These are phyloP conservation scores for Neonectria coccinea DNA, from an alignment of 2,329 filamentous ascomycete genomes.

Conservation along the genomic window DNA sequence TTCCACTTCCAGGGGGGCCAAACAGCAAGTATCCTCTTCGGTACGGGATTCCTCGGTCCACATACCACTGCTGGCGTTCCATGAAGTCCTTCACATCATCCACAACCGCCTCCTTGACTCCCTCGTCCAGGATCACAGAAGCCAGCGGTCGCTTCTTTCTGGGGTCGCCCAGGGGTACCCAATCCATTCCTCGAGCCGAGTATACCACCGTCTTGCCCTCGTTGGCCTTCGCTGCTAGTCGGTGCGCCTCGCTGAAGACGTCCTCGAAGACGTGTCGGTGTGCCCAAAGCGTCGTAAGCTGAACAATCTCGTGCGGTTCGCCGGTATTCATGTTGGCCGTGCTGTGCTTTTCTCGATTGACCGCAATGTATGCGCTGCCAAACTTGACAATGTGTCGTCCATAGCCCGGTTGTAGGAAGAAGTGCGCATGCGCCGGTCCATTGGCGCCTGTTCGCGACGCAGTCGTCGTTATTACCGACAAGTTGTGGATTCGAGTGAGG, in stretches of 20 bases:
- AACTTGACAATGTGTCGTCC: constrained; percentile 90
- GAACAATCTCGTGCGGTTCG: constrained; percentile 93
- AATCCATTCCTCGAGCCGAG: constrained; percentile 84
- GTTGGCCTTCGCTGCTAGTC: constrained; percentile 80
- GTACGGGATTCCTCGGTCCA: constrained; percentile 94
- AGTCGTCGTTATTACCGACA: constrained; percentile 69
- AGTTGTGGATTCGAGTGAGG: constrained; percentile 70
- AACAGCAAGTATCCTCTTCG: constrained; percentile 89
- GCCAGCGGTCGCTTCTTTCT: constrained; percentile 87
- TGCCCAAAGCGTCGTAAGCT: constrained; percentile 89
- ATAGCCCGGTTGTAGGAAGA: constrained; percentile 90
- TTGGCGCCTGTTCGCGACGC: constrained; percentile 69
- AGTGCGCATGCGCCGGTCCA: constrained; percentile 80
- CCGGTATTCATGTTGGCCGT: constrained; percentile 86
- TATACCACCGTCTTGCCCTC: constrained; percentile 96
- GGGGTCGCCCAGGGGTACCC: constrained; percentile 86
- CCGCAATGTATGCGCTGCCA: constrained; percentile 85
- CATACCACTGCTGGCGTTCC: constrained; percentile 84
- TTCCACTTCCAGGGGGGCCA: constrained; percentile 90
- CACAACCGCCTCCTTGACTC: constrained; percentile 84
- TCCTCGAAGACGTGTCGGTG: constrained; percentile 91
- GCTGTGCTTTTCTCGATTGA: constrained; percentile 86
- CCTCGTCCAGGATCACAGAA: constrained; percentile 87
- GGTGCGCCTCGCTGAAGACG: constrained; percentile 88
- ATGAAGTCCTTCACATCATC: constrained; percentile 87